Conservation (phyloP, 2,329 filamentous ascomycete genomes). For the Monosporascus sp. region DNA sequence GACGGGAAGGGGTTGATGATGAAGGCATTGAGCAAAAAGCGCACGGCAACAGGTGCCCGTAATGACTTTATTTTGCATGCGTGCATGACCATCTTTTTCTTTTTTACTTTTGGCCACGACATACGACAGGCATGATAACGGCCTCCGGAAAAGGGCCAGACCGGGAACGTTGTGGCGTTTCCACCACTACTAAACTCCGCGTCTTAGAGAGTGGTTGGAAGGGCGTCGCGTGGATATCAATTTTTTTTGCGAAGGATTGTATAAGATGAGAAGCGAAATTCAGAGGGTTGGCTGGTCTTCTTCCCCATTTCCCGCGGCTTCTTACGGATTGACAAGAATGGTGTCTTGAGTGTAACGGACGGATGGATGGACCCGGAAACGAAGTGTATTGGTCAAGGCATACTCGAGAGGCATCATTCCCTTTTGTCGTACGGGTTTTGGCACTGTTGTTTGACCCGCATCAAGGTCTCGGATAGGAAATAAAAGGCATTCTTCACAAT, state of each 20-base stretch:
- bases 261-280: no score
- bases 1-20: not conserved
- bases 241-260: no score
- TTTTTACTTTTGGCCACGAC: not conserved
- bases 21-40: not conserved
- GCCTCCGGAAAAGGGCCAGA: not conserved
- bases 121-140: not conserved
- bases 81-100: not conserved
- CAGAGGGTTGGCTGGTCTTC: no score
- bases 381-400: not conserved
- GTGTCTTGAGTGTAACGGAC: not conserved
- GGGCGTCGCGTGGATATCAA: not conserved
- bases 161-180: not conserved
- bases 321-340: not conserved
- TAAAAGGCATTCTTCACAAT: not conserved
- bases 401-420: not conserved
- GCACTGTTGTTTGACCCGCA: not conserved
- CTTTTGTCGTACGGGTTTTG: not conserved
- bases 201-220: no score
- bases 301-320: not conserved
- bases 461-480: not conserved
- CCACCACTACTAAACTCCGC: not conserved
- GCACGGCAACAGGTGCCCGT: not conserved
- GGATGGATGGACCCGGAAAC: not conserved
- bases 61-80: slow-evolving; percentile 4